A percentile compares a stretch with the other conserved stretches of the same genome.
Evolutionary conservation across 164 flowering plant species (phyloP).

Genomic region (Magnolia officinalis): DNA sequence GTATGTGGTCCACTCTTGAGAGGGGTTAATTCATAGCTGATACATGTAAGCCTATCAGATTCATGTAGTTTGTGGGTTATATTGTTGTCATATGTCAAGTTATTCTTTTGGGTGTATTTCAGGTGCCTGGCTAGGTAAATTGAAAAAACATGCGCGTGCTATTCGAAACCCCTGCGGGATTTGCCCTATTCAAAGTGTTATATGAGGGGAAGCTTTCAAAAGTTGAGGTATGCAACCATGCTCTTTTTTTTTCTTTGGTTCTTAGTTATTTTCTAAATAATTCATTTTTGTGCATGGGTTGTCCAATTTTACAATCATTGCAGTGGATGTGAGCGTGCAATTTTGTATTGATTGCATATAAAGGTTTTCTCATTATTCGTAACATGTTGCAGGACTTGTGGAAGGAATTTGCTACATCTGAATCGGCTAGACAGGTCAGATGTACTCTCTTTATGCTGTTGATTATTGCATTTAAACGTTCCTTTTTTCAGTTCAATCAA

Average conservation of each 20-base stretch:
- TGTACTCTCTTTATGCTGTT: not conserved
- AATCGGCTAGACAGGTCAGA: conserved; percentile 66
- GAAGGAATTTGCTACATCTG: conserved; percentile 63
- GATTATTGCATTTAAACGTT: not conserved
- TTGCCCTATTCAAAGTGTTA: conserved; percentile 82
- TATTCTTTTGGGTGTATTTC: not conserved
- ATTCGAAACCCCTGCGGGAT: conserved; percentile 91
- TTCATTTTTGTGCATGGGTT: not conserved
- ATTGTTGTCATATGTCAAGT: not conserved
- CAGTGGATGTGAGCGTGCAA: not conserved
- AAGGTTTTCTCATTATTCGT: not conserved
- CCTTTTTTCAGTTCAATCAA: not conserved
- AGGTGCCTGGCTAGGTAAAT: not conserved
- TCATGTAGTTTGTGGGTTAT: not conserved
- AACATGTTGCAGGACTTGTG: too few species aligned
- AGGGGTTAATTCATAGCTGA: too few species aligned
- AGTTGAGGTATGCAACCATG: conserved; percentile 44
- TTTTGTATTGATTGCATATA: not conserved
- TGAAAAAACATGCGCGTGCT: conserved; percentile 52
- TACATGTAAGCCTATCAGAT: too few species aligned
- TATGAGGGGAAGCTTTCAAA: conserved; percentile 86
- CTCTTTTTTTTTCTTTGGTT: not conserved
- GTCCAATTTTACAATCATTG: not conserved
- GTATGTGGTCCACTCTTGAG: too few species aligned
- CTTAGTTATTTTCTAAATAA: not conserved